A percentile compares a stretch with the other conserved stretches of the same genome.
phyloP scores from a whole-genome alignment of 495 filamentous ascomycete genomes.

The Penicillium bialowiezense region DNA sequence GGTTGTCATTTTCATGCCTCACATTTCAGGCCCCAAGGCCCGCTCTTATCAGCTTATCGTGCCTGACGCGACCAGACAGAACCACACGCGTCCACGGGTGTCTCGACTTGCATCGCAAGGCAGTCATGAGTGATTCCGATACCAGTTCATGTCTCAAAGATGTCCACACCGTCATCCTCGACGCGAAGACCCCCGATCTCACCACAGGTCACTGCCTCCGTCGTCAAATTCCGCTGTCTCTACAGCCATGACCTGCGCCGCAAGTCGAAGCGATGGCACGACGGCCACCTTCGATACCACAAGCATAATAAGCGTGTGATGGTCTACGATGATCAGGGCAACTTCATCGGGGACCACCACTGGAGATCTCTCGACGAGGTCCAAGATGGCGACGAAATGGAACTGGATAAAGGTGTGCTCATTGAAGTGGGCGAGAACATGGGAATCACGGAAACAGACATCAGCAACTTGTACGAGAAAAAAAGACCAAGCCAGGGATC shows the following conservation, averaged over 20 bases:
- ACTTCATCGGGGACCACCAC: constrained; percentile 81
- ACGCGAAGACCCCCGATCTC: constrained; percentile 26
- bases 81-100: too few relatives aligned
- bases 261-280: constrained; percentile 91
- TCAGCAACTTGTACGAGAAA: constrained; percentile 70
- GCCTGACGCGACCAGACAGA: too few relatives aligned
- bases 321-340: constrained; percentile 79
- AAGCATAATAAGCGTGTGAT: constrained; percentile 89
- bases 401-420: constrained; percentile 71
- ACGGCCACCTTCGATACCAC: constrained; percentile 83
- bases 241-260: constrained; percentile 80
- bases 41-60: too few relatives aligned
- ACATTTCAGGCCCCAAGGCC: too few relatives aligned
- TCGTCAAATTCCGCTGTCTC: constrained; percentile 78
- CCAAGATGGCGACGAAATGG: constrained; percentile 76
- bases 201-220: constrained; percentile 66
- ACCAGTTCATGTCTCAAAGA: constrained; percentile 7
- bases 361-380: constrained; percentile 65
- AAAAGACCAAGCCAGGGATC: constrained; percentile 34
- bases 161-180: constrained; percentile 32
- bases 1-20: too few relatives aligned
- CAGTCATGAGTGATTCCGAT: constrained; percentile 1
- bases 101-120: background rate
- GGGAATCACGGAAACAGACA: constrained; percentile 70
- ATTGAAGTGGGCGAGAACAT: constrained; percentile 76